Evolutionary conservation across 768 basidiomycete genomes (phyloP), one percentile per base, ranked within the genome.

Genomic region (Pleurotus platypus): DNA sequence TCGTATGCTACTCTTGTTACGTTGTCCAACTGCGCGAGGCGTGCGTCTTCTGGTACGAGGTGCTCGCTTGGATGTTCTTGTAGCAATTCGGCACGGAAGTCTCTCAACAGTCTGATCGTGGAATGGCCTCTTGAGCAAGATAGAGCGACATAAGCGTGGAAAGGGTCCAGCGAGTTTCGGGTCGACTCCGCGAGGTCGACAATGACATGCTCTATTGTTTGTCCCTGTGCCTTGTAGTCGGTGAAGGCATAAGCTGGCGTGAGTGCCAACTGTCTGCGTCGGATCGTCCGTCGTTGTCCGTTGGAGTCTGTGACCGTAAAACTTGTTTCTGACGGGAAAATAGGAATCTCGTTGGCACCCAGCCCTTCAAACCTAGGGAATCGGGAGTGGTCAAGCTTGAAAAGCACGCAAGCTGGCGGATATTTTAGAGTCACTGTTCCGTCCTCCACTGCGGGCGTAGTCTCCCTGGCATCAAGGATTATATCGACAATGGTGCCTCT

Each of bases 111-210:
- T 2, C 72, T 47, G 4, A 77, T 71, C 0, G 39, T 62, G 4
- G 64, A 57, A 5, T 68, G 45, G 1, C 72, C 71, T 49, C 50
- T 27, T 48, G 70, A 70, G 20, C 71, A 49, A 8, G 73, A 76
- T 8, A 75, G 58, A 1, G 74, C 70, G 0, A 74, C 68, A 49
- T 72, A 73, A 6, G 63, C 66, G 37, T 65, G 68, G 58, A 75
- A 75, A 0, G 66, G 66, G 0, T 64, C 64, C 0, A 78, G 55
- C 1, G 26, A 15, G 0, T 64, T 66, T 0, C 58, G 56, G 0
- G 70, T 69, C 4, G 74, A 70, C 20, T 53, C 58, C 24, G 4
- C 26, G 3, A 69, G 53, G 53, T 71, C 69, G 0, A 70, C 65
- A 4, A 69, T 62, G 2, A 61, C 66, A 2, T 43, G 40, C 0